Evolutionary conservation across 2,329 filamentous ascomycete species (phyloP), one percentile per base, ranked within the genome.

Genomic region (Sarocladium brachiariae): DNA sequence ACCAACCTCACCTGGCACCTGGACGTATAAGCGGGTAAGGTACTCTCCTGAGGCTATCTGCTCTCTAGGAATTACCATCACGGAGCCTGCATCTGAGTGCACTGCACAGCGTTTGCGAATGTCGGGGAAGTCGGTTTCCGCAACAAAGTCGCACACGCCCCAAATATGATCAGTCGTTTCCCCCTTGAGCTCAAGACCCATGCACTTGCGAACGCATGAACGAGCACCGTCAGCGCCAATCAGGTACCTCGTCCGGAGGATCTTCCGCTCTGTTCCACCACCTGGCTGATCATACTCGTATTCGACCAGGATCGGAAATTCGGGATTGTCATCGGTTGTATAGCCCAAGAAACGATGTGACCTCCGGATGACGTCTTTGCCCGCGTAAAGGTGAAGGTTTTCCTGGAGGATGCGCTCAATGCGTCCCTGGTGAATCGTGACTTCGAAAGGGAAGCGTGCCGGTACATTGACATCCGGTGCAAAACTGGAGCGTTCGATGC

Each of bases 61-160:
- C 23, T 62, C 60, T 2, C 60, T 48, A 1, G 60, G 60, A 1
- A 62, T 62, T 7, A 62, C 55, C 59, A 62, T 62, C 10, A 62
- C 54, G 1, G 58, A 59, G 0, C 60, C 60, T 0, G 54, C 50
- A 3, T 54, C 53, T 14, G 58, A 62, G 10, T 62, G 60, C 0
- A 63, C 53, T 23, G 61, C 59, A n/a, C 61, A 59, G 7, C 61
- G 61, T 53, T 59, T 63, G 10, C 60, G 55, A 1, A 62, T 59
- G 2, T 62, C 60, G 1, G 60, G 60, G 2, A 62, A 62, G 14
- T 63, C 57, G 3, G 60, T 62, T 8, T 59, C 53, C 1, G 57
- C 56, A 13, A 57, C 57, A 18, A 63, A 50, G 5, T 62, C 60
- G 7, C 61, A 54, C 2, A 62, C 60, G 2, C 60, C 60, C 60